Percentiles rank a stretch among this genome's conserved stretches.
phyloP scores from a whole-genome alignment of 108 stramenopile species.

The Mediolabrus comicus region DNA sequence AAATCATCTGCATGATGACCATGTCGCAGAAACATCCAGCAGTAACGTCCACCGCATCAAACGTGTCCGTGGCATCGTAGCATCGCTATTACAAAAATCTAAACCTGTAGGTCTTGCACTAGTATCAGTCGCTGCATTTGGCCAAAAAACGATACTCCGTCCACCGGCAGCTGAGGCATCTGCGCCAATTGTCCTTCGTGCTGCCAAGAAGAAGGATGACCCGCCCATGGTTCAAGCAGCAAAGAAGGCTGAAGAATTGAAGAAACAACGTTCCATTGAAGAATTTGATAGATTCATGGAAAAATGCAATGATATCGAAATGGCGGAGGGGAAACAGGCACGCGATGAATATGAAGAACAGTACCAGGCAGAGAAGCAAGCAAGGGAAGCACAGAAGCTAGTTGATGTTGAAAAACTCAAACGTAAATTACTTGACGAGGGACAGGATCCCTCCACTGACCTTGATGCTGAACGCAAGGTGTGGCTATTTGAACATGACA shows the following conservation, averaged over 20 bases:
- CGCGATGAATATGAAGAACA: conserved; percentile 61
- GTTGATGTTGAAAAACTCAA: conserved; percentile 54
- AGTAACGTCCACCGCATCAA: neutral
- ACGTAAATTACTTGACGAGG: conserved; percentile 61
- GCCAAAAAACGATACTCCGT: neutral
- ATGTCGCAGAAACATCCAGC: neutral
- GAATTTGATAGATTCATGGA: conserved; percentile 40
- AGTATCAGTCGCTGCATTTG: conserved; percentile 9
- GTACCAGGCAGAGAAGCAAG: conserved; percentile 45
- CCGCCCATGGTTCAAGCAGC: conserved; percentile 62
- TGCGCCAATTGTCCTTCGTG: conserved; percentile 69
- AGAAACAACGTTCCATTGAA: conserved; percentile 34
- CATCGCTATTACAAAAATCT: conserved; percentile 6
- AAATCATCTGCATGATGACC: neutral
- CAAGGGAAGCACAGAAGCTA: conserved; percentile 22
- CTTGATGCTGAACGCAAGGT: conserved; percentile 67
- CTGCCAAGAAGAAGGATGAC: conserved; percentile 52
- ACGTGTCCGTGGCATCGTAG: neutral
- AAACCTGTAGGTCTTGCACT: conserved; percentile 39
- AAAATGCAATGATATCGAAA: conserved; percentile 63
- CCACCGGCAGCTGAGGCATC: conserved; percentile 55
- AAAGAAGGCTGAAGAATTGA: conserved; percentile 48
- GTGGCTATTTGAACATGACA: conserved; percentile 56
- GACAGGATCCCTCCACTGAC: conserved; percentile 66
- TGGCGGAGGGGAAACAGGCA: conserved; percentile 54